Evolutionary conservation across 176 grass and related monocot species (phyloP), one percentile per base, ranked within the genome.

Genomic region (Chloris gayana): DNA sequence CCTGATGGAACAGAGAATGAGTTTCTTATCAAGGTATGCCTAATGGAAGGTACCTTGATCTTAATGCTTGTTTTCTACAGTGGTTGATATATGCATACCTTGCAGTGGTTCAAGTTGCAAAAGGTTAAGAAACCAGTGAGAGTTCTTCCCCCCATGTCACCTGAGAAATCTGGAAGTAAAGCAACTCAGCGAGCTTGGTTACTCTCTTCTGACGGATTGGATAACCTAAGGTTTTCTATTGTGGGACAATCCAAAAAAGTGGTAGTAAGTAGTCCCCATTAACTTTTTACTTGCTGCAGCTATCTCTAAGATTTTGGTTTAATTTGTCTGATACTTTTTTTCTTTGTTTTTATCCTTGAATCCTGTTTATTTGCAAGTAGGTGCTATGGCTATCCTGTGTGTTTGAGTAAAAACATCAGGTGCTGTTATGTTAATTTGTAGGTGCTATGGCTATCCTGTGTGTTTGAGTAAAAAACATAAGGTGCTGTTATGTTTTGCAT

Each of bases 31-130:
- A 98, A 98, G 89, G 92, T 94, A 93, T 44, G 70, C 25, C 5
- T 61, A 78, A 49, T 13, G 41, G 31, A 83, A 74, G 30, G 27
- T 30, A 38, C 14, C 42, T 73, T 50, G 2, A 44, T 30, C 17
- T 45, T 64, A 61, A 75, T 69, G 59, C 33, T 84, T 64, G 13
- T 81, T 77, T 75, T 58, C 35, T 41, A 37, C 7, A 51, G 77
- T 81, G 31, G 3, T 38, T 78, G 71, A 67, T 38, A 64, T 71
- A 42, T n/a, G n/a, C 76, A 80, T 87, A 24, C 45, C 50, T 81
- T 94, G 72, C 90, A 98, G 95, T 98, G 95, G 95, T 93, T 89
- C 65, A 98, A 93, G 81, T 92, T 86, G 83, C 95, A 98, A 80
- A 98, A 94, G 78, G 71, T 69, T 53, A 98, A 93, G 70, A 98